phyloP scores from a whole-genome alignment of 2,329 filamentous ascomycete species.

The Apiospora marii region DNA sequence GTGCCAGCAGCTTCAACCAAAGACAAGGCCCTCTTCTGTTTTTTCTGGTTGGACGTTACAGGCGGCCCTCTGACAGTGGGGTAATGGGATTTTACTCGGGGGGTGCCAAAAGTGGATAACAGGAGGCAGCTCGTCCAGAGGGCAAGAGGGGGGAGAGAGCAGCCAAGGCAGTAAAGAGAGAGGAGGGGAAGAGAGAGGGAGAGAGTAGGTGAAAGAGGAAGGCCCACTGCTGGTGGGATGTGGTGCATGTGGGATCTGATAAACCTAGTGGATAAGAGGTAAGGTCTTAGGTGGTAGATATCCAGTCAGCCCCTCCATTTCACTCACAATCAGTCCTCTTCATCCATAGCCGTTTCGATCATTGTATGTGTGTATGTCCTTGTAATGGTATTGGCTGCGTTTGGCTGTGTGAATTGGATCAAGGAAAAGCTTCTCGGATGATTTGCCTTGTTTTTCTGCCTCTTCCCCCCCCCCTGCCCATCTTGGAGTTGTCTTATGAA shows the following conservation, averaged over 20 bases:
- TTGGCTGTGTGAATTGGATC: not conserved
- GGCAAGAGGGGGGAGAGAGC: not conserved
- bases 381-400: constrained; percentile 3
- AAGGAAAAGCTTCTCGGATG: not conserved
- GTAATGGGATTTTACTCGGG: constrained; percentile 8
- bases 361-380: constrained; percentile 12
- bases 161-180: not conserved
- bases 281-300: not conserved
- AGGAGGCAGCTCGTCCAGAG: not conserved
- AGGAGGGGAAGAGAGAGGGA: not conserved
- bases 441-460: constrained; percentile 4
- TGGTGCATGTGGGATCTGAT: constrained; percentile 21
- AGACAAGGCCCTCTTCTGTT: constrained; percentile 10
- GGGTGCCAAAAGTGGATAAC: constrained; percentile 9
- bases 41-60: constrained; percentile 16
- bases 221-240: constrained; percentile 15
- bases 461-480: not conserved
- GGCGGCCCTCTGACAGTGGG: constrained; percentile 16
- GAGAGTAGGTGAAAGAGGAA: not conserved
- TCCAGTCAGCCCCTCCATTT: constrained; percentile 17
- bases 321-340: not conserved
- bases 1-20: not conserved
- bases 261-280: constrained; percentile 6
- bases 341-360: not conserved
- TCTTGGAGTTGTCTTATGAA: not conserved